These are phyloP conservation scores for Dactylellina haptotyla DNA, from an alignment of 2,329 filamentous ascomycete genomes.

Conservation along the genomic window DNA sequence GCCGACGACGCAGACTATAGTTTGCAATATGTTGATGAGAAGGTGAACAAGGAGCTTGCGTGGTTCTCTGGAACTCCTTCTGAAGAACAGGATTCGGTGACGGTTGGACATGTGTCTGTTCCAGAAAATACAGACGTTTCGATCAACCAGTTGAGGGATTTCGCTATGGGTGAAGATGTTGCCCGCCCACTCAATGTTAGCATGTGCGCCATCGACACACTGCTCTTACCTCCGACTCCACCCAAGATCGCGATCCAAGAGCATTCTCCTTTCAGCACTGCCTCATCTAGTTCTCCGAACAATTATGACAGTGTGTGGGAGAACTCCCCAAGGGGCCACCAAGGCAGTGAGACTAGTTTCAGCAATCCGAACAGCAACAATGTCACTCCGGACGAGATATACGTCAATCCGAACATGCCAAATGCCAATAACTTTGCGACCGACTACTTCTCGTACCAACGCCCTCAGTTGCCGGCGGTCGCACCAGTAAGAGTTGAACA, in stretches of 20 bases:
- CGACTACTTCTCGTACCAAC: constrained; percentile 43
- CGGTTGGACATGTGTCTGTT: constrained; percentile 25
- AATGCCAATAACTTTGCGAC: constrained; percentile 29
- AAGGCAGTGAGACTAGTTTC: constrained; percentile 47
- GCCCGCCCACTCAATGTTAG: constrained; percentile 9
- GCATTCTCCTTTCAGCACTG: constrained; percentile 42
- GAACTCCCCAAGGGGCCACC: constrained; percentile 28
- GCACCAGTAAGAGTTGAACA: background rate
- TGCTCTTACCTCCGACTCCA: constrained; percentile 12
- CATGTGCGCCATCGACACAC: constrained; percentile 37
- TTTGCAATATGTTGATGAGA: constrained; percentile 42
- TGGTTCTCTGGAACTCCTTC: constrained; percentile 29
- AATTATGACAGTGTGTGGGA: constrained; percentile 46
- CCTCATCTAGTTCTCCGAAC: constrained; percentile 46
- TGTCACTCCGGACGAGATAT: constrained; percentile 47
- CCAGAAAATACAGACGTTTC: constrained; percentile 12
- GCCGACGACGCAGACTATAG: constrained; percentile 44
- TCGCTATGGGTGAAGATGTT: constrained; percentile 7
- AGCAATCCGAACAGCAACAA: constrained; percentile 51
- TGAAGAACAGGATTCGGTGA: constrained; percentile 11
- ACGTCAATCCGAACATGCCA: constrained; percentile 40
- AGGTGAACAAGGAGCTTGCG: constrained; percentile 26
- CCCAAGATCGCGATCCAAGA: constrained; percentile 3
- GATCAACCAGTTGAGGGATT: constrained; percentile 14
- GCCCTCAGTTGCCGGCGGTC: constrained; percentile 8